These are phyloP conservation scores for Leccinum subrobustum DNA, from an alignment of 1,284 basidiomycete species.

Conservation along the genomic window DNA sequence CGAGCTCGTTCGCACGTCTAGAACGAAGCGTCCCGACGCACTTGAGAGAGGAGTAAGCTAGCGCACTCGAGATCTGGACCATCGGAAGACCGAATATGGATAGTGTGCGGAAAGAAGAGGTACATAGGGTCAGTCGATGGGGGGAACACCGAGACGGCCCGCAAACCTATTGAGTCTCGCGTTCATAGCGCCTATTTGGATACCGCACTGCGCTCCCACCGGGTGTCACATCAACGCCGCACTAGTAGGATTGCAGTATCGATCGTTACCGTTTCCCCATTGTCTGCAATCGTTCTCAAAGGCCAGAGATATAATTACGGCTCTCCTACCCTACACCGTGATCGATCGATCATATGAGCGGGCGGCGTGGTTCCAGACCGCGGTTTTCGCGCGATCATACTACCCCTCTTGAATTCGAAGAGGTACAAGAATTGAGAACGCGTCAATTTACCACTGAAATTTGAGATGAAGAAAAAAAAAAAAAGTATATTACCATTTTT, in stretches of 20 bases:
- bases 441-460: background rate
- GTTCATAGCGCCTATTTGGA: constrained; percentile 15
- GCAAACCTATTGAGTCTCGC: background rate
- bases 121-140: background rate
- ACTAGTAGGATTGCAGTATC: constrained; percentile 1
- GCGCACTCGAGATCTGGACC: background rate
- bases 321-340: background rate
- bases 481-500: background rate
- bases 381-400: constrained; percentile 1
- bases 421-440: background rate
- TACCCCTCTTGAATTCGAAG: background rate
- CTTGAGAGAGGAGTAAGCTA: background rate
- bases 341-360: background rate
- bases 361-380: constrained; percentile 1
- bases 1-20: background rate
- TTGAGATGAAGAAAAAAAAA: background rate
- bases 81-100: background rate
- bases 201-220: constrained; percentile 6
- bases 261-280: background rate
- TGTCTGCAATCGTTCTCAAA: background rate
- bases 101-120: background rate
- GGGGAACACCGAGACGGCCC: background rate
- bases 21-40: background rate
- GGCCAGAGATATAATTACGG: background rate
- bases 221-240: background rate